phyloP scores from a whole-genome alignment of 2,329 filamentous ascomycete species.

The Talaromyces amestolkiae region DNA sequence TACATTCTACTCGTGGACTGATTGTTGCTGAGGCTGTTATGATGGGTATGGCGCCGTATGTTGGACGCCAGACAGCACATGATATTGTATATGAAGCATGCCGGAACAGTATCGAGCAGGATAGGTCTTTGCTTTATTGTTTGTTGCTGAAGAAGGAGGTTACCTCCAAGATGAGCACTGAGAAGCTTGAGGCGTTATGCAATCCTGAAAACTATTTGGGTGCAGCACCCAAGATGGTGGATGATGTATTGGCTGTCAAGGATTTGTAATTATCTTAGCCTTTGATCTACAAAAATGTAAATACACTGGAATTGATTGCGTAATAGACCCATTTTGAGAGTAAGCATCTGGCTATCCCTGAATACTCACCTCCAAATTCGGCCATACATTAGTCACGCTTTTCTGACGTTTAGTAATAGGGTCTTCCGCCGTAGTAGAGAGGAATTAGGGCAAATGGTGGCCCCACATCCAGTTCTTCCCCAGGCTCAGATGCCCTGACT shows the following conservation, averaged over 20 bases:
- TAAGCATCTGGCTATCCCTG: neutral
- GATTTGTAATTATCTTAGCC: neutral
- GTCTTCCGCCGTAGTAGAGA: neutral
- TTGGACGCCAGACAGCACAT: constrained; percentile 55
- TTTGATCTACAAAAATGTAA: neutral
- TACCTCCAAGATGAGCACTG: constrained; percentile 43
- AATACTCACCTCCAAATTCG: too few relatives aligned
- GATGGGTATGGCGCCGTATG: constrained; percentile 56
- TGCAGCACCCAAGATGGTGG: constrained; percentile 34
- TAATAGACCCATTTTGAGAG: neutral
- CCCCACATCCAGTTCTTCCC: neutral
- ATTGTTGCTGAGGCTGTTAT: constrained; percentile 61
- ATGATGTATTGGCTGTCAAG: constrained; percentile 29
- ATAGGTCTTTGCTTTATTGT: constrained; percentile 45
- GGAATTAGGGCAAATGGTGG: neutral
- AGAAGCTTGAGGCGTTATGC: constrained; percentile 53
- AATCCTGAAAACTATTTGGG: constrained; percentile 53
- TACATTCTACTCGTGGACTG: constrained; percentile 52
- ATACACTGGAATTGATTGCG: neutral
- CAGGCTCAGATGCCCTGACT: neutral
- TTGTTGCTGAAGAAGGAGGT: constrained; percentile 40
- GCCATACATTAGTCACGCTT: neutral
- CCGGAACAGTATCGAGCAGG: constrained; percentile 48
- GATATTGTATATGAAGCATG: constrained; percentile 58
- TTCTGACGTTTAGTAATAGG: neutral